Percentiles rank a stretch among this genome's conserved stretches.
Conservation (phyloP, 2,329 filamentous ascomycete genomes). For the Ascochyta rabiei region DNA sequence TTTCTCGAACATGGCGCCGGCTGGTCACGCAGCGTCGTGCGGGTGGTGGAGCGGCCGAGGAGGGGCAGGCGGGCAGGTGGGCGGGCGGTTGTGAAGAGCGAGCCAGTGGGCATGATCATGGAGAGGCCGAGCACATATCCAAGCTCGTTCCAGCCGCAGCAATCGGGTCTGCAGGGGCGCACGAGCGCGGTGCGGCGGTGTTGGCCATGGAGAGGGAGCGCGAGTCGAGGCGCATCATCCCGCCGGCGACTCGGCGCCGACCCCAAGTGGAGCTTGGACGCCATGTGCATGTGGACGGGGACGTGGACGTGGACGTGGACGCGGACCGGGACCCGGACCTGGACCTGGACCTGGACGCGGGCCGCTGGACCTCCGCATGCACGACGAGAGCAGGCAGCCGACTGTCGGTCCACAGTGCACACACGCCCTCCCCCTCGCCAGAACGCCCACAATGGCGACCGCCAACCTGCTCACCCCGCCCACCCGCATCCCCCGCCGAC, state of each 20-base stretch:
- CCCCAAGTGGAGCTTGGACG: conserved; percentile 19
- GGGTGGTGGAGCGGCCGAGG: conserved; percentile 2
- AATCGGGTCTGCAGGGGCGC: not conserved
- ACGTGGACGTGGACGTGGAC: no score
- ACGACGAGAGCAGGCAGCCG: not conserved
- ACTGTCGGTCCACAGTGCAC: no score
- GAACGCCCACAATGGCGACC: conserved; percentile 32
- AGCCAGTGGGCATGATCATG: conserved; percentile 44
- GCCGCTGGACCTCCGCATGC: conserved; percentile 14
- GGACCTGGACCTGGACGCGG: no score
- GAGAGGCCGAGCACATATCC: conserved; percentile 13
- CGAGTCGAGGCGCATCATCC: conserved; percentile 9
- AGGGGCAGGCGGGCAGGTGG: conserved; percentile 15
- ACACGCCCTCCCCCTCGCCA: not conserved
- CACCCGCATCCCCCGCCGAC: conserved; percentile 44
- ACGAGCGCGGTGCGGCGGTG: conserved; percentile 10
- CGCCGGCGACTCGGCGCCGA: conserved; percentile 4
- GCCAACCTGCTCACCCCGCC: conserved; percentile 51
- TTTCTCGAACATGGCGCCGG: conserved; percentile 87
- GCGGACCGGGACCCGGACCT: no score
- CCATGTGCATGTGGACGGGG: not conserved
- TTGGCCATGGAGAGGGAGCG: not conserved
- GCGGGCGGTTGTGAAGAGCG: conserved; percentile 25
- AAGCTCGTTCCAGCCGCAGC: not conserved
- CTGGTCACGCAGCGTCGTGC: conserved; percentile 15